Percentiles rank a stretch among this genome's conserved stretches.
phyloP scores from a whole-genome alignment of 768 basidiomycete genomes.

The Pulveroboletus frians region DNA sequence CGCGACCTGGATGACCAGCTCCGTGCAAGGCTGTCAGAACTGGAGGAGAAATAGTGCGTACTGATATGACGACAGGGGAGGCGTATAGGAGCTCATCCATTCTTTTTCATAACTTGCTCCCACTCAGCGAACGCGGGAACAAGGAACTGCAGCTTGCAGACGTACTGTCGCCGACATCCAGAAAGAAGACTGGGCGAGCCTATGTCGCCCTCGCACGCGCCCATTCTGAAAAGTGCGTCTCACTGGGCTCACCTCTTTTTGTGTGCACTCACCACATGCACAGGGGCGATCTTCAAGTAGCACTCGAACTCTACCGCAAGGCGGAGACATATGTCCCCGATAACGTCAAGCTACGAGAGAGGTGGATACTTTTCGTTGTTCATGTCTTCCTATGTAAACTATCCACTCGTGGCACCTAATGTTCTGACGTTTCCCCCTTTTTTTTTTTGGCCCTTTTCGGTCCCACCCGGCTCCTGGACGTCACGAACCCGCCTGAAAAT shows the following conservation, averaged over 20 bases:
- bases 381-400: constrained; percentile 58
- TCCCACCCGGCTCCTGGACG: background rate
- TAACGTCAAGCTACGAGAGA: constrained; percentile 79
- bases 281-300: constrained; percentile 77
- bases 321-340: constrained; percentile 83
- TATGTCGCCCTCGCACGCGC: constrained; percentile 80
- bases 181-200: constrained; percentile 77
- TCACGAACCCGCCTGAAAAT: background rate
- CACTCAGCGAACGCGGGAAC: constrained; percentile 51
- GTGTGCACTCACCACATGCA: background rate
- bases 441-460: constrained; percentile 17
- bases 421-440: constrained; percentile 40
- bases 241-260: background rate
- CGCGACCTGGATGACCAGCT: constrained; percentile 67
- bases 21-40: constrained; percentile 55
- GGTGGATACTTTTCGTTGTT: constrained; percentile 74
- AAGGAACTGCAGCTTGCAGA: constrained; percentile 58
- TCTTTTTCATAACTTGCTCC: background rate
- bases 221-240: constrained; percentile 70
- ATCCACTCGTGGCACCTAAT: constrained; percentile 31
- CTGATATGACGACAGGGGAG: background rate
- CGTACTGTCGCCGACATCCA: constrained; percentile 64
- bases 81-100: constrained; percentile 12
- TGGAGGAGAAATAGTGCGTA: constrained; percentile 70
- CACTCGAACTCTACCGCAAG: constrained; percentile 77